These are phyloP conservation scores for Ampelomyces quisqualis DNA, from an alignment of 2,329 filamentous ascomycete genomes.

Conservation along the genomic window DNA sequence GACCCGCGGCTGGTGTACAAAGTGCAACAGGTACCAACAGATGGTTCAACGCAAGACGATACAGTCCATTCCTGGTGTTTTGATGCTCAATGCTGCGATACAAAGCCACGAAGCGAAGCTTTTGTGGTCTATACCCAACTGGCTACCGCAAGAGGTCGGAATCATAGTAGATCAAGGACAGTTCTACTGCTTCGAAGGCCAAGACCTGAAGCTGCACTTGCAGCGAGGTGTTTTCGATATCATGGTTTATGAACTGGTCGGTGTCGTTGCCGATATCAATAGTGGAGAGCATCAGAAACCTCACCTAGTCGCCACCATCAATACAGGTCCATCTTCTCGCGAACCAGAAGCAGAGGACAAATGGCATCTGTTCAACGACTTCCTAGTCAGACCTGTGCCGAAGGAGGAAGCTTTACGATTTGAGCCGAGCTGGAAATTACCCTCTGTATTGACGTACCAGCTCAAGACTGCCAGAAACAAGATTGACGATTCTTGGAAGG, in stretches of 20 bases:
- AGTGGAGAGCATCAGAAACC: slow-evolving; percentile 81
- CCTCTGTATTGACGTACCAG: slow-evolving; percentile 85
- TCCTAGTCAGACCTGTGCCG: slow-evolving; percentile 78
- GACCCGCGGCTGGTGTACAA: slow-evolving; percentile 88
- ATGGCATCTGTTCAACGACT: slow-evolving; percentile 98
- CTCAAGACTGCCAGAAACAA: slow-evolving; percentile 76
- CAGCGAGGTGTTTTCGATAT: slow-evolving; percentile 79
- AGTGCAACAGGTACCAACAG: slow-evolving; percentile 87
- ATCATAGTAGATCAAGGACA: slow-evolving; percentile 88
- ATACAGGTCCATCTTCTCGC: slow-evolving; percentile 70
- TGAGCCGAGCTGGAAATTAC: slow-evolving; percentile 88
- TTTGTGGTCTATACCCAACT: slow-evolving; percentile 85
- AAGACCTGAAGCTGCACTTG: slow-evolving; percentile 78
- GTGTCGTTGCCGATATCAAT: slow-evolving; percentile 86
- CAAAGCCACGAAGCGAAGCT: slow-evolving; percentile 72
- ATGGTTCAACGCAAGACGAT: slow-evolving; percentile 83
- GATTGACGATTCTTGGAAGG: slow-evolving; percentile 84
- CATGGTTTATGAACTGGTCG: slow-evolving; percentile 86
- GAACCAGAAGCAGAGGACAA: slow-evolving; percentile 62
- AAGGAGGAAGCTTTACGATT: slow-evolving; percentile 85
- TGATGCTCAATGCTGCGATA: slow-evolving; percentile 81
- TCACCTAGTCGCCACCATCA: slow-evolving; percentile 87
- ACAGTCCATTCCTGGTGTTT: slow-evolving; percentile 75
- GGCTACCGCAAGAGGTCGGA: slow-evolving; percentile 91
- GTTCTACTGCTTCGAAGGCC: slow-evolving; percentile 91